Base-by-base conservation (phyloP, 768 basidiomycete genomes). In the Tulasnella sp. region DNA sequence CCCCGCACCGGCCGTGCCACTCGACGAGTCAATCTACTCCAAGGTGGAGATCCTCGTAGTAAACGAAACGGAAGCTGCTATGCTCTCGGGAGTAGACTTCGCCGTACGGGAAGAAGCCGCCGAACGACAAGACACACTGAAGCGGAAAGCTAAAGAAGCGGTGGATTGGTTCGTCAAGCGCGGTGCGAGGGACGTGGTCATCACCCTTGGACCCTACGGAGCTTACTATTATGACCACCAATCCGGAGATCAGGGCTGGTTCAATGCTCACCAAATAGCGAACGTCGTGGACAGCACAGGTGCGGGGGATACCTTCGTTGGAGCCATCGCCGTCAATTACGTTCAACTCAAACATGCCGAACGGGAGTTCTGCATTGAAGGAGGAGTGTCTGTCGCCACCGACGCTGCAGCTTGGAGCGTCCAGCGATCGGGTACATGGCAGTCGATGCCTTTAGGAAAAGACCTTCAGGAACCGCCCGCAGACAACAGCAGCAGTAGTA, bases 291-390 rank as follows among this genome's bases (percentile, higher is more conserved):
- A 79, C 35, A 79, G 79, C 35, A 79, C 79, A 16, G 75, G 42
- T 16, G 79, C 79, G 11, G 79, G 79, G 23, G 79, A 79, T 72
- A 78, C 77, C 16, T 79, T 79, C 70, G 73, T 79, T 40, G 79
- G 79, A 0, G 79, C 79, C 18, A 35, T 79, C 20, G 79, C 79
- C 20, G 29, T 79, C 5, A 44, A 40, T 29, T 55, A 42, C 70
- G 77, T 61, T 40, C 32, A 44, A 57, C 70, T 48, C 1, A 61
- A 70, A 74, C 44, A 39, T 37, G 39, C 37, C 20, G 39, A 46
- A 9, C 37, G 39, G 9, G 44, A 39, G 70, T 72, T 72, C 70
- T 39, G 44, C 70, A 39, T 72, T 39, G 44, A 72, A 29, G 70
- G 44, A 7, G 70, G 39, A 5, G 70, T 72, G 23, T 46, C 44